phyloP scores from a whole-genome alignment of 2,329 filamentous ascomycete species.

The Claviceps citrina region DNA sequence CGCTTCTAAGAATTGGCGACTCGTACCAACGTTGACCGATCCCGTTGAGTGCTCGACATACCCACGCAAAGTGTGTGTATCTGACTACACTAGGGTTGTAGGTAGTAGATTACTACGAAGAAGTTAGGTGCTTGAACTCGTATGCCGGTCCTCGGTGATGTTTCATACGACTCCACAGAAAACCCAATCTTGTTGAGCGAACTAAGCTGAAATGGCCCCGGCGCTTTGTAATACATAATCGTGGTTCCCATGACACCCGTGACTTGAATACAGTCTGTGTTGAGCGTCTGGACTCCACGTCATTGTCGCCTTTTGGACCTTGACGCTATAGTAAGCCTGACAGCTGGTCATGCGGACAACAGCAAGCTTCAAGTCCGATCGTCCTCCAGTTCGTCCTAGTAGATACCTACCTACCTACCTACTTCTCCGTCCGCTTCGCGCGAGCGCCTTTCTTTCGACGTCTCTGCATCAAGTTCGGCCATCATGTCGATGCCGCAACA shows the following conservation, averaged over 20 bases:
- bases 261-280: too few species aligned
- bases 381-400: too few species aligned
- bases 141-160: too few species aligned
- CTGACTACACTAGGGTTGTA: too few species aligned
- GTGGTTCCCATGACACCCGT: background rate
- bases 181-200: background rate
- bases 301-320: background rate
- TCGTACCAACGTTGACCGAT: constrained; percentile 40
- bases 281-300: constrained; percentile 1
- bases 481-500: constrained; percentile 19
- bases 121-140: too few species aligned
- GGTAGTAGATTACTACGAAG: too few species aligned
- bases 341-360: constrained; percentile 1
- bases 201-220: too few species aligned
- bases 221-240: too few species aligned
- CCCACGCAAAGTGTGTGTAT: constrained; percentile 3
- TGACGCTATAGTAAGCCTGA: background rate
- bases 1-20: constrained; percentile 51
- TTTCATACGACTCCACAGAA: too few species aligned
- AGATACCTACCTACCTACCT: too few species aligned
- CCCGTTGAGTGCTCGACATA: constrained; percentile 50
- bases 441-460: background rate
- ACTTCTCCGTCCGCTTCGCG: too few species aligned
- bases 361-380: background rate
- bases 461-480: constrained; percentile 1